Conservation (phyloP, 2,329 filamentous ascomycete genomes). For the Cladosporium phlei region DNA sequence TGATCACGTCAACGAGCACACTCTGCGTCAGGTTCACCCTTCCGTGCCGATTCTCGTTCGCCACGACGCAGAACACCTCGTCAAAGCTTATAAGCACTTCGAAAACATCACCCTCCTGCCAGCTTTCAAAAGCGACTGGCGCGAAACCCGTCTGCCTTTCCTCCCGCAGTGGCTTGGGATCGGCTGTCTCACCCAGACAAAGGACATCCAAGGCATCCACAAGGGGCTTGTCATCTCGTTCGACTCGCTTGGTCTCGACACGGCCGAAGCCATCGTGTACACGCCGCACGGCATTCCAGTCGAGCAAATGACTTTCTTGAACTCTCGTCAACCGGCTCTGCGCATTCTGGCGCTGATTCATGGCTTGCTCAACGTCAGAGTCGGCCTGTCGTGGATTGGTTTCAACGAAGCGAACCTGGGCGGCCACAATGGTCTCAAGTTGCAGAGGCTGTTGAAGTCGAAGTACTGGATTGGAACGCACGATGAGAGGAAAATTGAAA, state of each 20-base stretch:
- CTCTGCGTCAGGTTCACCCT: slow-evolving; percentile 51
- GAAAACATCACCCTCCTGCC: slow-evolving; percentile 49
- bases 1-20: slow-evolving; percentile 62
- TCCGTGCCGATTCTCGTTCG: slow-evolving; percentile 57
- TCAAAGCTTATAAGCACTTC: slow-evolving; percentile 58
- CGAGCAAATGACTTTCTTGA: slow-evolving; percentile 40
- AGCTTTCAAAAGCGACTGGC: slow-evolving; percentile 47
- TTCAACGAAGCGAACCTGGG: slow-evolving; percentile 58
- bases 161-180: slow-evolving; percentile 61
- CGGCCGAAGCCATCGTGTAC: slow-evolving; percentile 56
- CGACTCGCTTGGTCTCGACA: slow-evolving; percentile 29
- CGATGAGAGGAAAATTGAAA: slow-evolving; percentile 58
- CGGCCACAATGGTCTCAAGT: slow-evolving; percentile 56
- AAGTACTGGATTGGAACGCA: slow-evolving; percentile 64
- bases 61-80: slow-evolving; percentile 52
- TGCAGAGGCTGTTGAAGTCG: slow-evolving; percentile 49
- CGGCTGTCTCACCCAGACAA: slow-evolving; percentile 50
- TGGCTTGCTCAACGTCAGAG: slow-evolving; percentile 58
- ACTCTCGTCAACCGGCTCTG: slow-evolving; percentile 43
- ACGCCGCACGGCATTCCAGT: slow-evolving; percentile 59
- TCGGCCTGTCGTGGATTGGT: slow-evolving; percentile 29
- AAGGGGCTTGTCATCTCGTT: slow-evolving; percentile 58
- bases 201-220: slow-evolving; percentile 57
- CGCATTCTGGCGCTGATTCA: slow-evolving; percentile 57
- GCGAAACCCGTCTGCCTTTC: slow-evolving; percentile 38